Conservation (phyloP, 1,284 basidiomycete species). For the Microbotryum silenes-acaulis region DNA sequence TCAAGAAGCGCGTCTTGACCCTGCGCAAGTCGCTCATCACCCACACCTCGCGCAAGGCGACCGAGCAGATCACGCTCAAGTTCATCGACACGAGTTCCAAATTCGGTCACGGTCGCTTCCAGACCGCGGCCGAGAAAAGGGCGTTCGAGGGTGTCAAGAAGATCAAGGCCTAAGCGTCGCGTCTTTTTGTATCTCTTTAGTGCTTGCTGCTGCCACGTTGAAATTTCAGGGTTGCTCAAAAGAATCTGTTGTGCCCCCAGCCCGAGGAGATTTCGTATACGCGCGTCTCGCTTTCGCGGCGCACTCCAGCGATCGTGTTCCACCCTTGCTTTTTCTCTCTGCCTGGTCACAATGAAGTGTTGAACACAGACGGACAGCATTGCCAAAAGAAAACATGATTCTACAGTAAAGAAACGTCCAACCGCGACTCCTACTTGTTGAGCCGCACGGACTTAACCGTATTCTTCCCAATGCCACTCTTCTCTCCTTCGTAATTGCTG, state of each 20-base stretch:
- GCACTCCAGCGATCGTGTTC: no score
- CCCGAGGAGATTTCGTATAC: no score
- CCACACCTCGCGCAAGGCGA: slow-evolving; percentile 59
- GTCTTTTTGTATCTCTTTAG: not conserved
- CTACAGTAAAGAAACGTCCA: no score
- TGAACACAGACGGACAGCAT: no score
- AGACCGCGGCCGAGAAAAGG: slow-evolving; percentile 90
- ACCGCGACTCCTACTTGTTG: no score
- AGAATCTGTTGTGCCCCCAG: no score
- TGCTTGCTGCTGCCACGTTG: no score
- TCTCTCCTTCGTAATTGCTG: slow-evolving; percentile 49
- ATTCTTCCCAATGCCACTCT: slow-evolving; percentile 65
- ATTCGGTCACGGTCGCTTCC: slow-evolving; percentile 80
- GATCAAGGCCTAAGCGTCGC: slow-evolving; percentile 21
- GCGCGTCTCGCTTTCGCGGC: no score
- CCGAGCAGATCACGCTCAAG: slow-evolving; percentile 97
- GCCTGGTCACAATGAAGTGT: no score
- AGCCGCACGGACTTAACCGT: slow-evolving; percentile 66
- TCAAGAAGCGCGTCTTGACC: slow-evolving; percentile 96
- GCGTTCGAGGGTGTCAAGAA: slow-evolving; percentile 53
- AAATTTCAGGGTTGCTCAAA: no score
- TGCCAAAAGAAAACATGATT: no score
- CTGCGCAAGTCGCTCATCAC: slow-evolving; percentile 51
- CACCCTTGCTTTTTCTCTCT: no score
- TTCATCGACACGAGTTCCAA: slow-evolving; percentile 55